Evolutionary conservation across 1,284 basidiomycete genomes (phyloP).

Genomic region (Sanghuangporus sanghuang): DNA sequence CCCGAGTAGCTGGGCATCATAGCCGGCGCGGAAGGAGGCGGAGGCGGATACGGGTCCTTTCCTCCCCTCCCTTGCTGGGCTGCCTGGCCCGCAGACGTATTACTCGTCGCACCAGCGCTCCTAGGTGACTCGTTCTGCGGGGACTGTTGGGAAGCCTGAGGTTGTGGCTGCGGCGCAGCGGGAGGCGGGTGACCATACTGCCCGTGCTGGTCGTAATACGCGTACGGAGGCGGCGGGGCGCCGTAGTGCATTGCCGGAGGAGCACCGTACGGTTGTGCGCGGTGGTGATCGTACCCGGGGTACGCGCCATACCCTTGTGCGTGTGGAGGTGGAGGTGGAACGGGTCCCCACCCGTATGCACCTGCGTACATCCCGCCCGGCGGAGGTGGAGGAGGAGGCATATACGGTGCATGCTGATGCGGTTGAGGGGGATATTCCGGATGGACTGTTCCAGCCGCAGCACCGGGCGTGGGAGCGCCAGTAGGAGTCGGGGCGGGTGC

Average conservation of each 20-base stretch:
- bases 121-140: not conserved
- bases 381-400: conserved; percentile 13
- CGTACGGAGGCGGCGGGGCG: conserved; percentile 22
- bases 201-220: conserved; percentile 17
- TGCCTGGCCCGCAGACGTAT: not conserved
- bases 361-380: conserved; percentile 11
- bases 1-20: not conserved
- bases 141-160: not conserved
- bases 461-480: not conserved
- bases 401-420: conserved; percentile 25
- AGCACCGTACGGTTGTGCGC: conserved; percentile 15
- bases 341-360: conserved; percentile 20
- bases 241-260: conserved; percentile 24
- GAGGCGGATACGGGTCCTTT: conserved; percentile 5
- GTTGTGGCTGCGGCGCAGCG: not conserved
- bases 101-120: conserved; percentile 2
- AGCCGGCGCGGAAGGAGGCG: conserved; percentile 1
- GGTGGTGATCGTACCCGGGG: conserved; percentile 15
- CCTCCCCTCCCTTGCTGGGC: conserved; percentile 10
- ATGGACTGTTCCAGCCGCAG: conserved; percentile 6
- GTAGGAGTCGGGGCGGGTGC: conserved; percentile 15
- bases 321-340: conserved; percentile 19
- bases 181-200: conserved; percentile 15
- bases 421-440: conserved; percentile 24
- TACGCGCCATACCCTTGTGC: conserved; percentile 16